Evolutionary conservation across 768 basidiomycete genomes (phyloP).

Genomic region (Hortiboletus campestris): DNA sequence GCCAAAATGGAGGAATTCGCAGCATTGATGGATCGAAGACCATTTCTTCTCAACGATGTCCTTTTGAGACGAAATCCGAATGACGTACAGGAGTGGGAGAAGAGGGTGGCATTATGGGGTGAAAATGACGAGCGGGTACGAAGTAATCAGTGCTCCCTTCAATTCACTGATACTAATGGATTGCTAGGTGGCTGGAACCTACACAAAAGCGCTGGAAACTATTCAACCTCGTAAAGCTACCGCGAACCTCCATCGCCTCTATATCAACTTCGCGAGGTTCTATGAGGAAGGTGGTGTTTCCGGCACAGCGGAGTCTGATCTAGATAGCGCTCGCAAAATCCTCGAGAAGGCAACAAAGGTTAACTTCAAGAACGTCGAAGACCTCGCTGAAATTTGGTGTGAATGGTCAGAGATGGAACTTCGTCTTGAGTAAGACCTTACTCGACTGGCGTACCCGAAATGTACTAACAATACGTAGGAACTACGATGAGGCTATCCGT

Average conservation of each 20-base stretch:
- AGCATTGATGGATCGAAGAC: conserved; percentile 89
- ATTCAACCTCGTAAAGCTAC: conserved; percentile 87
- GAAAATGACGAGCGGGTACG: conserved; percentile 89
- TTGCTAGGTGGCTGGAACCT: conserved; percentile 85
- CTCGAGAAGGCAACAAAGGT: conserved; percentile 91
- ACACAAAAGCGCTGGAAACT: conserved; percentile 84
- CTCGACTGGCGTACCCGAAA: background rate
- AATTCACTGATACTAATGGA: background rate
- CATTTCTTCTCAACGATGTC: conserved; percentile 96
- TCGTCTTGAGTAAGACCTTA: conserved; percentile 76
- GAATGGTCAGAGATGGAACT: conserved; percentile 99
- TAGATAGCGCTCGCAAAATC: conserved; percentile 87
- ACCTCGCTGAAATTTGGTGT: conserved; percentile 97
- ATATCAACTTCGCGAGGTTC: conserved; percentile 94
- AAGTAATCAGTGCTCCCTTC: background rate
- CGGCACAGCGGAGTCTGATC: conserved; percentile 74
- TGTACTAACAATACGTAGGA: conserved; percentile 48
- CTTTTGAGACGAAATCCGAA: conserved; percentile 90
- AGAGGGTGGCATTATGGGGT: conserved; percentile 89
- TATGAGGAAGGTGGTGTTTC: conserved; percentile 93
- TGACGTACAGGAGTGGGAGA: conserved; percentile 99
- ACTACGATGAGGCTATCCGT: conserved; percentile 92
- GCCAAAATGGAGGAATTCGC: conserved; percentile 89
- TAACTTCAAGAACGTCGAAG: conserved; percentile 93
- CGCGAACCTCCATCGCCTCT: conserved; percentile 85